Evolutionary conservation across 768 basidiomycete genomes (phyloP), one percentile per base, ranked within the genome.

Genomic region (Saitozyma sp.): DNA sequence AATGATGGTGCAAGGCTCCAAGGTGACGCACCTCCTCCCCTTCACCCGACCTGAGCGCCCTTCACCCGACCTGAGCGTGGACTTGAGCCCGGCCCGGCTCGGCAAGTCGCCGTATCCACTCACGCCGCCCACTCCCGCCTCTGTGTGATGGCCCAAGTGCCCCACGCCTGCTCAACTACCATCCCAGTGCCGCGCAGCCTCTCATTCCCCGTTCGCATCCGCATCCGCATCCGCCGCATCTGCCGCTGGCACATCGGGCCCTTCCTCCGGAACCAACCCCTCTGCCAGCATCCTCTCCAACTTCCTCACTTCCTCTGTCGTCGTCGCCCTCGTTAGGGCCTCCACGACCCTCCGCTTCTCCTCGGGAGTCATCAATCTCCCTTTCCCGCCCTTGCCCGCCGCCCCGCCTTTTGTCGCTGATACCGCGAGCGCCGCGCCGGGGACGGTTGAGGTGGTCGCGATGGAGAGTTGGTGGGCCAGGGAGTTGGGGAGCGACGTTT

Each of bases 201-300:
- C 29, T 29, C 29, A 29, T 29, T 29, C 29, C 29, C 29, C 29
- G 29, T 29, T 29, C 29, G 29, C 29, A 29, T 29, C 29, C 29
- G 29, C 29, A 29, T 29, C 29, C 29, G 29, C 29, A 29, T 29
- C 29, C 5, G 29, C 29, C 29, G 29, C 29, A 29, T 29, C 29
- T 29, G 29, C 29, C 29, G 5, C 29, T 2, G 29, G 29, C 29
- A 29, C 29, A 29, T 13, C 45, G 53, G 64, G 71, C 60, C 77
- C 76, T 51, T 71, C 79, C 51, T 79, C 79, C 16, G 79, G 79
- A 39, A 80, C 65, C 43, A 74, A 29, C 29, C 80, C 80, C 56
- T 79, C 78, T 13, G 75, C 74, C 68, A 80, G 61, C 78, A 79
- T 78, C 63, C 75, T 71, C 63, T 80, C 78, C 58, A 79, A 54